phyloP scores from a whole-genome alignment of 441 rosid species.

The Biscutella auriculata region DNA sequence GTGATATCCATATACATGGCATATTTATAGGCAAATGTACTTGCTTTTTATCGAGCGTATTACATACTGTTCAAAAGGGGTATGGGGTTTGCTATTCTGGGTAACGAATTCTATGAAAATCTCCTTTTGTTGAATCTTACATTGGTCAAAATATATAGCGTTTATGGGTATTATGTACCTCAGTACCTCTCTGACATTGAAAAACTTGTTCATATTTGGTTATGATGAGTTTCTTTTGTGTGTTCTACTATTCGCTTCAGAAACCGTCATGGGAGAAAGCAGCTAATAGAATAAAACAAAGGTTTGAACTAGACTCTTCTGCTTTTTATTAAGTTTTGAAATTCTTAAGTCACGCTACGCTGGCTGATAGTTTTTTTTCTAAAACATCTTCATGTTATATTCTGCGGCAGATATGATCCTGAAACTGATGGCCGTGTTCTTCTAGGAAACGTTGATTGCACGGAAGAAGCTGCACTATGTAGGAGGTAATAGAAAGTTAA shows the following conservation, averaged over 20 bases:
- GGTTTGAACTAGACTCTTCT: slow-evolving; percentile 31
- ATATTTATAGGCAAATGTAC: not conserved
- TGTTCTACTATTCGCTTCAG: slow-evolving; percentile 33
- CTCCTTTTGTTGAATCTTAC: not conserved
- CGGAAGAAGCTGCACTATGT: slow-evolving; percentile 56
- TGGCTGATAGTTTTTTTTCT: slow-evolving; percentile 2
- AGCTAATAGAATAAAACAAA: slow-evolving; percentile 62
- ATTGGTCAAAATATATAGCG: not conserved
- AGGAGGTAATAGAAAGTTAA: slow-evolving; percentile 44
- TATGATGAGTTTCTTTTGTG: slow-evolving; percentile 9
- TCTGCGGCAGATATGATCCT: slow-evolving; percentile 68
- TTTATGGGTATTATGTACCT: not conserved
- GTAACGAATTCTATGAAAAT: not conserved
- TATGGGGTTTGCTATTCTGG: not conserved
- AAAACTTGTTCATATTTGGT: not conserved
- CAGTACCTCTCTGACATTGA: not conserved
- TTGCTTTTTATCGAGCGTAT: not conserved
- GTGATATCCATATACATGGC: not conserved
- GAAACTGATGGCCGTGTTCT: slow-evolving; percentile 89
- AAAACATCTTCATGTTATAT: slow-evolving; percentile 7
- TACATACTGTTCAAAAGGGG: not conserved
- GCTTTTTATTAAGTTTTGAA: slow-evolving; percentile 5
- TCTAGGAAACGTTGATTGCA: slow-evolving; percentile 86
- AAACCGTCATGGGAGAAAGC: slow-evolving; percentile 97
- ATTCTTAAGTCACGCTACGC: not conserved